A percentile compares a stretch with the other conserved stretches of the same genome.
Conservation (phyloP, 2,329 filamentous ascomycete species). For the Diatrype stigma region DNA sequence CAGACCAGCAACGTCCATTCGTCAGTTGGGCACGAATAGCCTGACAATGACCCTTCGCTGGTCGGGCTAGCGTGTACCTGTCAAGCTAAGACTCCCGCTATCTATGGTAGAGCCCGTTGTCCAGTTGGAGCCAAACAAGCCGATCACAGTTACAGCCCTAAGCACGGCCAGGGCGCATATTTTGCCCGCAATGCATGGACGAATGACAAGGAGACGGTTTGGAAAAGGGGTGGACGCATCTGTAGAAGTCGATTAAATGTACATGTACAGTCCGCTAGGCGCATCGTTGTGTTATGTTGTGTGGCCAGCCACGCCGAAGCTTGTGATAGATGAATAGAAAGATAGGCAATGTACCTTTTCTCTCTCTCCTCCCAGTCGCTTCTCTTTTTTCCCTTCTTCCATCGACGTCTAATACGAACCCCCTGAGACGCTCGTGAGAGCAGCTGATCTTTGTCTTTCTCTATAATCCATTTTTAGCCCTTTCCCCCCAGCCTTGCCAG, state of each 20-base stretch:
- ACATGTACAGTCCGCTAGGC: background rate
- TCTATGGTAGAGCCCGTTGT: no score
- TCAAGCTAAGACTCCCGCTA: no score
- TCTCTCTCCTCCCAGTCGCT: no score
- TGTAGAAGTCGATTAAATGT: background rate
- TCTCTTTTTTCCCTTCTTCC: background rate
- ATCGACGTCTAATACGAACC: conserved; percentile 1
- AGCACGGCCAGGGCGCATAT: no score
- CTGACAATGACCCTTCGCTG: no score
- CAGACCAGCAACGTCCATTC: no score
- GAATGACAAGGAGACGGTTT: no score
- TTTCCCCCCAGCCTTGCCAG: conserved; percentile 11
- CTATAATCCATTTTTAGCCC: conserved; percentile 22
- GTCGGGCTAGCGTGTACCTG: no score
- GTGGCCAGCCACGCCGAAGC: background rate
- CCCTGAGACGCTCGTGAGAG: conserved; percentile 20
- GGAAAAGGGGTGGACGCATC: background rate
- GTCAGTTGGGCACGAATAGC: no score
- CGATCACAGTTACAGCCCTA: no score
- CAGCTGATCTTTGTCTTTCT: conserved; percentile 16
- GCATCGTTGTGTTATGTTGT: background rate
- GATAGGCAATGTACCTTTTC: background rate
- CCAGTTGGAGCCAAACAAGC: no score
- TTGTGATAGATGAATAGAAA: background rate
- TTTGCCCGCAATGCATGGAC: no score